These are phyloP conservation scores for Fusarium setosum DNA, from an alignment of 2,329 filamentous ascomycete genomes.

Conservation along the genomic window DNA sequence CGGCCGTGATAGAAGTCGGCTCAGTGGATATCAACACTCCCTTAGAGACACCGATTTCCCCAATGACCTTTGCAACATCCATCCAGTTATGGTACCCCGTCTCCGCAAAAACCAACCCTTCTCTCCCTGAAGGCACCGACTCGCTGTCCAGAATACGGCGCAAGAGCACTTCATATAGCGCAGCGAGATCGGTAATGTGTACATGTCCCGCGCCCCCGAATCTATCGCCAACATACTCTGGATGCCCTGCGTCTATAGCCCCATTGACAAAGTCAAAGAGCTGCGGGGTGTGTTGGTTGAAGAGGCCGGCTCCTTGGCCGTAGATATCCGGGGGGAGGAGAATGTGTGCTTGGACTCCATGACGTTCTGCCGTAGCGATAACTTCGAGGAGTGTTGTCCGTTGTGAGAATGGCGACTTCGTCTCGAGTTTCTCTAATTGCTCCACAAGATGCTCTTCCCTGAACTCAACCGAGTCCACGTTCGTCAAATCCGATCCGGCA, in stretches of 20 bases:
- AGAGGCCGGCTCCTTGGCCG: neutral
- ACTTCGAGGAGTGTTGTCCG: neutral
- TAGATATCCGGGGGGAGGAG: neutral
- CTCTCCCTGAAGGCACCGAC: neutral
- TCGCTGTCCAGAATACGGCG: neutral
- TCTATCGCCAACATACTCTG: neutral
- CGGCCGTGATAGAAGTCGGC: neutral
- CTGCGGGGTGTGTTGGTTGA: neutral
- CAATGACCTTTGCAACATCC: slow-evolving; percentile 3
- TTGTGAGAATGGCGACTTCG: neutral
- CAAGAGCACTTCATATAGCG: slow-evolving; percentile 13
- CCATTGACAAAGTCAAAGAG: neutral
- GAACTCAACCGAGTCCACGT: neutral
- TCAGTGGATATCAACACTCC: neutral
- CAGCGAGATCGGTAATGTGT: slow-evolving; percentile 12
- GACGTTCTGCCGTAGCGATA: neutral
- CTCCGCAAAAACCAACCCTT: slow-evolving; percentile 15
- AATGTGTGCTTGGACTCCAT: neutral
- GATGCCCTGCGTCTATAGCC: neutral
- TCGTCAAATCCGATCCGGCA: neutral
- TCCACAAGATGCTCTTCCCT: neutral
- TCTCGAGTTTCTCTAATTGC: neutral
- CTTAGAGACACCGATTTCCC: neutral
- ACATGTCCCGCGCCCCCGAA: neutral
- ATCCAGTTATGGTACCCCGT: slow-evolving; percentile 9